These are phyloP conservation scores for Magnusiomyces suaveolens DNA, from an alignment of 1,139 yeast genomes.

Conservation along the genomic window DNA sequence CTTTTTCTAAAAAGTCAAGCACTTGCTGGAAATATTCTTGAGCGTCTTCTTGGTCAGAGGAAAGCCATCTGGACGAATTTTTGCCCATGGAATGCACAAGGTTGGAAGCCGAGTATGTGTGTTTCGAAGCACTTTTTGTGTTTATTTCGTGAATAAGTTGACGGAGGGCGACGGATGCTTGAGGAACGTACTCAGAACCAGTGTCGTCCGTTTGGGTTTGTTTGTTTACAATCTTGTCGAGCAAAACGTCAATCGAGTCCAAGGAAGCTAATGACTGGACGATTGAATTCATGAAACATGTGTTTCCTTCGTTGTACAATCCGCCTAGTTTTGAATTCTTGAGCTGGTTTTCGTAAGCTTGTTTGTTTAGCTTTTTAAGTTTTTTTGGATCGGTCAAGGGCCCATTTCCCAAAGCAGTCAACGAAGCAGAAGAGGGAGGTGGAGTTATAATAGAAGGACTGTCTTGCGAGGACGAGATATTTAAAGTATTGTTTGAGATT, in stretches of 20 bases:
- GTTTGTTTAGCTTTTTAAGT: slow-evolving; percentile 43
- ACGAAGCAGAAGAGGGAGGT: background rate
- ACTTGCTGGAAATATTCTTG: slow-evolving; percentile 86
- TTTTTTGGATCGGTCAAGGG: background rate
- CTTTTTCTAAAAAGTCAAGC: slow-evolving; percentile 62
- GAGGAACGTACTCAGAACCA: background rate
- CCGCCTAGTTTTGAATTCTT: slow-evolving; percentile 52
- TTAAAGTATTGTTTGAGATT: background rate
- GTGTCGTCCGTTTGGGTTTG: slow-evolving; percentile 5
- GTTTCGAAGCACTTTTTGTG: slow-evolving; percentile 26
- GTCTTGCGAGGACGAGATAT: too few relatives aligned
- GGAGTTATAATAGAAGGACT: too few relatives aligned
- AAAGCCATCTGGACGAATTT: slow-evolving; percentile 67
- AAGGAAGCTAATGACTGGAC: slow-evolving; percentile 77
- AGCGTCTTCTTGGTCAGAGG: slow-evolving; percentile 90
- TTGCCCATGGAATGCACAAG: slow-evolving; percentile 65
- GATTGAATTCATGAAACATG: slow-evolving; percentile 89
- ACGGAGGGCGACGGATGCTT: slow-evolving; percentile 14
- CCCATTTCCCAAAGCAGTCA: background rate
- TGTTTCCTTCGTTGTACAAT: slow-evolving; percentile 77
- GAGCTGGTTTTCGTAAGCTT: slow-evolving; percentile 10
- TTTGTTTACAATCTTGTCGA: slow-evolving; percentile 34
- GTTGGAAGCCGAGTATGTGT: slow-evolving; percentile 53
- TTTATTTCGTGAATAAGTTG: slow-evolving; percentile 30
- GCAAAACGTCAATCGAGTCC: slow-evolving; percentile 46